These are phyloP conservation scores for Diutina rugosa DNA, from an alignment of 1,139 yeast genomes.

Conservation along the genomic window DNA sequence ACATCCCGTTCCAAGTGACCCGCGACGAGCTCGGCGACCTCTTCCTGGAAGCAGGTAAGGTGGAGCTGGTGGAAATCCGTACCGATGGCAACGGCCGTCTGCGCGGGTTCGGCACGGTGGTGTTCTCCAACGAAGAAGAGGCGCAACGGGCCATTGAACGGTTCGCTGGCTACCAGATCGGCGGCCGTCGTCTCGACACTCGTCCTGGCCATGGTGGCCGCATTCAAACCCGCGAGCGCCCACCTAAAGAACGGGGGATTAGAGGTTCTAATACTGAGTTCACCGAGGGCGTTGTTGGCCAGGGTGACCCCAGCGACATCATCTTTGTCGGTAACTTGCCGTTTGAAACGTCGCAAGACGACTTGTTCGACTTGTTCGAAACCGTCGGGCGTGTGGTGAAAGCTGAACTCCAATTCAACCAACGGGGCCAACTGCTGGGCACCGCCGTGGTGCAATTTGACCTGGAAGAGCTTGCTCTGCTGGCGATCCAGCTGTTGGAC, in stretches of 20 bases:
- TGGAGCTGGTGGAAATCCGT: slow-evolving; percentile 64
- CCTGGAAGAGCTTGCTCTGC: slow-evolving; percentile 53
- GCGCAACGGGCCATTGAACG: slow-evolving; percentile 49
- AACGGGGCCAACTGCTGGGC: slow-evolving; percentile 65
- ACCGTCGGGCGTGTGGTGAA: slow-evolving; percentile 65
- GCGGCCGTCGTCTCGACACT: slow-evolving; percentile 60
- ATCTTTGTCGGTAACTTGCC: slow-evolving; percentile 75
- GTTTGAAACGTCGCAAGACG: slow-evolving; percentile 76
- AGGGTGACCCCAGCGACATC: slow-evolving; percentile 52
- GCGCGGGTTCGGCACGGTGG: slow-evolving; percentile 75
- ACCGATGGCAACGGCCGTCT: slow-evolving; percentile 66
- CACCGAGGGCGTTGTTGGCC: slow-evolving; percentile 49
- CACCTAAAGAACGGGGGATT: not conserved
- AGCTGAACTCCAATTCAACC: slow-evolving; percentile 66
- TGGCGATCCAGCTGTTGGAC: slow-evolving; percentile 62
- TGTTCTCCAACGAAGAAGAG: slow-evolving; percentile 44
- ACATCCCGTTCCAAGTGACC: slow-evolving; percentile 65
- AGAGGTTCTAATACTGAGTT: slow-evolving; percentile 33
- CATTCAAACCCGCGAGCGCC: not conserved
- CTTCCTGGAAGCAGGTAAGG: slow-evolving; percentile 66
- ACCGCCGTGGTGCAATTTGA: slow-evolving; percentile 75
- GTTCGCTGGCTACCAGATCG: slow-evolving; percentile 54
- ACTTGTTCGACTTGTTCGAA: slow-evolving; percentile 75
- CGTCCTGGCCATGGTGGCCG: slow-evolving; percentile 39
- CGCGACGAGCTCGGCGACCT: slow-evolving; percentile 85